A percentile compares a stretch with the other conserved stretches of the same genome.
Conservation (phyloP, 768 basidiomycete genomes). For the Boletus reticulatus region DNA sequence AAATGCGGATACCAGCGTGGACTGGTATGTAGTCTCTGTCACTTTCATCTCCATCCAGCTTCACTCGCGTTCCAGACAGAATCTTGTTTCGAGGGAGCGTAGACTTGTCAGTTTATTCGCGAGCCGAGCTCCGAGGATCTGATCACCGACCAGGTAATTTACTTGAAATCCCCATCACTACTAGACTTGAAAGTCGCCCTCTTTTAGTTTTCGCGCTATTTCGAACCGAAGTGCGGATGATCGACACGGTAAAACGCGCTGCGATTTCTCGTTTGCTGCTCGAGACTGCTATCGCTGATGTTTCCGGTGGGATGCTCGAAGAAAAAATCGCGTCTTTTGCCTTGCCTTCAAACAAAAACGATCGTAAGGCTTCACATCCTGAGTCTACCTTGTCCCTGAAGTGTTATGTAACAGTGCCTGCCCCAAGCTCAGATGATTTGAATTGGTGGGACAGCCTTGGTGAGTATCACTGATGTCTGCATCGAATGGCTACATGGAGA, state of each 20-base stretch:
- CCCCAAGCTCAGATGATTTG: slow-evolving; percentile 72
- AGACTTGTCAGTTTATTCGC: slow-evolving; percentile 74
- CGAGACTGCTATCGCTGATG: slow-evolving; percentile 58
- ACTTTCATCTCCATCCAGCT: neutral
- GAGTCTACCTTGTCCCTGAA: slow-evolving; percentile 1
- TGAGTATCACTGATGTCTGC: slow-evolving; percentile 25
- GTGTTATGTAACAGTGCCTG: slow-evolving; percentile 57
- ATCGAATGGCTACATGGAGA: neutral
- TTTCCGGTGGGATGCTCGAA: slow-evolving; percentile 65
- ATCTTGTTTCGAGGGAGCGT: slow-evolving; percentile 82
- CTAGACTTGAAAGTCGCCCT: neutral
- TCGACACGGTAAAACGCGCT: slow-evolving; percentile 75
- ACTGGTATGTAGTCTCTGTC: slow-evolving; percentile 59
- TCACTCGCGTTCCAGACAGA: slow-evolving; percentile 62
- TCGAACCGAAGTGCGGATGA: slow-evolving; percentile 68
- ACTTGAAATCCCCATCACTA: neutral
- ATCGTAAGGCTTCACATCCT: slow-evolving; percentile 28
- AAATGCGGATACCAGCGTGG: slow-evolving; percentile 96
- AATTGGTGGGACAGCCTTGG: slow-evolving; percentile 82
- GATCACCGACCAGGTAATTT: slow-evolving; percentile 88
- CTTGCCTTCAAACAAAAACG: slow-evolving; percentile 39
- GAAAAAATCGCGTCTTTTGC: slow-evolving; percentile 65
- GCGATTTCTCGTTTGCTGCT: slow-evolving; percentile 67
- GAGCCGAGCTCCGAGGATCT: slow-evolving; percentile 85
- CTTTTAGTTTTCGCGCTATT: slow-evolving; percentile 80